These are phyloP conservation scores for Penicillium lagena DNA, from an alignment of 495 filamentous ascomycete genomes.

Conservation along the genomic window DNA sequence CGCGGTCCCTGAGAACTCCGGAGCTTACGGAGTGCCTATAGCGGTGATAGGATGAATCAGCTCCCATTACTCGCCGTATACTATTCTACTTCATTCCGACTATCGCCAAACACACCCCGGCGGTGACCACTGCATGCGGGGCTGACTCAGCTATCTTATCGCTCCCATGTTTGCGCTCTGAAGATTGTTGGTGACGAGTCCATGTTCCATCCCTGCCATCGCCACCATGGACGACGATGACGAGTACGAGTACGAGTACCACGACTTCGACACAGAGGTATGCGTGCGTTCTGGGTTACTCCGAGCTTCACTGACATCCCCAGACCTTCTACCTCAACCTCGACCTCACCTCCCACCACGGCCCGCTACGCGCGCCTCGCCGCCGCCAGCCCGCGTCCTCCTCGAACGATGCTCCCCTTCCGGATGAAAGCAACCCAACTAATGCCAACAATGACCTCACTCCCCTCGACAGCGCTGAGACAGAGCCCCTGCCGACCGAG, in stretches of 20 bases:
- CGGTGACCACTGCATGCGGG: too few species aligned
- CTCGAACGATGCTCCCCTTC: slow-evolving; percentile 1
- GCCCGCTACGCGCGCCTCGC: slow-evolving; percentile 28
- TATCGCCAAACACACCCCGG: too few species aligned
- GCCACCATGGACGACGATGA: slow-evolving; percentile 15
- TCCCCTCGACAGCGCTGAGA: slow-evolving; percentile 19
- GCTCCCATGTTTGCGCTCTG: not conserved
- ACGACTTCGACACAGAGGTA: slow-evolving; percentile 52
- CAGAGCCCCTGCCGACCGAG: slow-evolving; percentile 18
- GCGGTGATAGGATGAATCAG: too few species aligned
- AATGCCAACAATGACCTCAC: slow-evolving; percentile 5
- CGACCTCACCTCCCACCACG: slow-evolving; percentile 42
- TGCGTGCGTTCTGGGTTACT: not conserved
- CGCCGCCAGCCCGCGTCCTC: slow-evolving; percentile 18
- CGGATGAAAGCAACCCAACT: slow-evolving; percentile 7
- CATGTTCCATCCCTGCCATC: not conserved
- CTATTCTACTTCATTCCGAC: too few species aligned
- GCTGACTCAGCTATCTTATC: slow-evolving; percentile 10
- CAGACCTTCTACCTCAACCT: slow-evolving; percentile 51
- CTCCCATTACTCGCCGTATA: too few species aligned
- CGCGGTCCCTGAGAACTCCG: too few species aligned
- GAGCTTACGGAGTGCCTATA: too few species aligned
- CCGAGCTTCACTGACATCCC: slow-evolving; percentile 1
- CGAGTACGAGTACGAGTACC: slow-evolving; percentile 61
- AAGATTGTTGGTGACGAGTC: too few species aligned